Conservation (phyloP, 805 yeast genomes). For the Nakazawaea anatomiae region DNA sequence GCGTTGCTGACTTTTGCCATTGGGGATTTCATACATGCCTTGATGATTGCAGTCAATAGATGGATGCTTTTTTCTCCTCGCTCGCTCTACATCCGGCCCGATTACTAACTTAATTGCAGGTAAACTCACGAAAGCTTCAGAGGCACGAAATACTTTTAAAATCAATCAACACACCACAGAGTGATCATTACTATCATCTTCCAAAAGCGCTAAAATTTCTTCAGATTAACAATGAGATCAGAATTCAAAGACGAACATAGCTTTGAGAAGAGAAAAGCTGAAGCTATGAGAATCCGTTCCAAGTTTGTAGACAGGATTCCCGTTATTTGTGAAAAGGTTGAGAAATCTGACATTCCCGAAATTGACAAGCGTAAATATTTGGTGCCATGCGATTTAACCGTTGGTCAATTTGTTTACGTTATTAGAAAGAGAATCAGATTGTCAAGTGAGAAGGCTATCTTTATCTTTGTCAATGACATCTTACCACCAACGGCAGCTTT, state of each 20-base stretch:
- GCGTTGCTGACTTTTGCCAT: too few species aligned
- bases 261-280: slow-evolving; percentile 92
- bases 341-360: slow-evolving; percentile 91
- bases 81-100: too few species aligned
- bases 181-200: too few species aligned
- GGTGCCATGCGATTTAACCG: slow-evolving; percentile 93
- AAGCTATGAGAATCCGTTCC: slow-evolving; percentile 83
- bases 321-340: slow-evolving; percentile 95
- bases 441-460: slow-evolving; percentile 96
- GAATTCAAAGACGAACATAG: slow-evolving; percentile 95
- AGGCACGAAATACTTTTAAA: too few species aligned
- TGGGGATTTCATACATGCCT: too few species aligned
- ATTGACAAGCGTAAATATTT: slow-evolving; percentile 96
- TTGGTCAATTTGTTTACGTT: slow-evolving; percentile 97
- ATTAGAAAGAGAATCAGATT: slow-evolving; percentile 93
- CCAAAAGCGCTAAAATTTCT: too few species aligned
- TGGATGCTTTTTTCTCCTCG: too few species aligned
- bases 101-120: too few species aligned
- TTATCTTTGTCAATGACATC: slow-evolving; percentile 93
- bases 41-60: too few species aligned
- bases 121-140: too few species aligned
- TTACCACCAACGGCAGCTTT: slow-evolving; percentile 97
- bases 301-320: slow-evolving; percentile 92
- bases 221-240: slow-evolving; percentile 57
- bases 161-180: background rate